phyloP scores from a whole-genome alignment of 2,329 filamentous ascomycete species.

The Orbilia blumenaviensis region DNA sequence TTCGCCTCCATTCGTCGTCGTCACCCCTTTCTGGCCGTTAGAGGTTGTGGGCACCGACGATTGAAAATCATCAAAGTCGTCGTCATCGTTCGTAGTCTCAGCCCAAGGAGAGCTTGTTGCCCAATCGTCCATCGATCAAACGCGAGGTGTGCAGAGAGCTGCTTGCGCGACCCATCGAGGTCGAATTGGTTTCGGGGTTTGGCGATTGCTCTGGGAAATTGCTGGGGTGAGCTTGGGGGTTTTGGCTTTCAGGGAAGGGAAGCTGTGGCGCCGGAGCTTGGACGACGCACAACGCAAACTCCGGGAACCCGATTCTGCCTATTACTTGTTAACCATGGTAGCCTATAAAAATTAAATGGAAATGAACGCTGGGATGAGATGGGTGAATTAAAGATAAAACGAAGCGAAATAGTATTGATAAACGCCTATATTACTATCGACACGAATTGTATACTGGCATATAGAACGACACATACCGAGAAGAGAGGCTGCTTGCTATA shows the following conservation, averaged over 20 bases:
- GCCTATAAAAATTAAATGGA: no score
- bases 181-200: conserved; percentile 30
- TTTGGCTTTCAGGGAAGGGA: conserved; percentile 13
- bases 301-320: no score
- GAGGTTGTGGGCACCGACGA: conserved; percentile 29
- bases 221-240: conserved; percentile 34
- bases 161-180: conserved; percentile 53
- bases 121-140: conserved; percentile 55
- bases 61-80: conserved; percentile 46
- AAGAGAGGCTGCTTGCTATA: no score
- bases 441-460: no score
- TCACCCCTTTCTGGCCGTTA: conserved; percentile 31
- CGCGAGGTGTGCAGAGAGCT: conserved; percentile 42
- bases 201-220: conserved; percentile 22
- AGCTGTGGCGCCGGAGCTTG: conserved; percentile 27
- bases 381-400: no score
- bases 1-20: conserved; percentile 1
- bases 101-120: conserved; percentile 54
- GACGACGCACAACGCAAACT: conserved; percentile 29
- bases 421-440: no score
- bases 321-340: no score
- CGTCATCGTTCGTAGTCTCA: conserved; percentile 50
- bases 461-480: no score
- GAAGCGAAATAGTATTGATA: no score
- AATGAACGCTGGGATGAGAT: no score